Base-by-base conservation (phyloP, 768 basidiomycete genomes). In the Leucogyrophana mollusca region DNA sequence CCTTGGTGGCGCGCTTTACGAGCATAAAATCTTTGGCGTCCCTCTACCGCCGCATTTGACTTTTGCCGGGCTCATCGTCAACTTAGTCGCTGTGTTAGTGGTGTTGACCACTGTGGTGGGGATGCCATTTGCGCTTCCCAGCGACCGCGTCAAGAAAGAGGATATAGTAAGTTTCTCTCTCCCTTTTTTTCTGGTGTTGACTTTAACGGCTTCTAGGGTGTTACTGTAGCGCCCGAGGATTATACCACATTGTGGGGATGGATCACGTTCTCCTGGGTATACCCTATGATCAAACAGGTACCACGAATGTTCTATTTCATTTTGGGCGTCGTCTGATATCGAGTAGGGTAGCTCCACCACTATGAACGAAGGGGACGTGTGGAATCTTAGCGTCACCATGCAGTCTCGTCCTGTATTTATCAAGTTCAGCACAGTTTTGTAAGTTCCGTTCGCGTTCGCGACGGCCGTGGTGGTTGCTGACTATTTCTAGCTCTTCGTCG, bases 101-200 rank as follows among this genome's bases (percentile, higher is more conserved):
- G 62, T 84, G 18, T 45, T 88, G 10, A 49, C 56, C 0, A 61
- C 83, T 5, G 66, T 83, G 9, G 55, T 84, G 18, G 66, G 66
- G 1, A 89, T 88, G 79, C 90, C 88, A 0, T 53, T 91, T 44
- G 78, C 62, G 1, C 58, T 85, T n/a, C 87, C 90, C 4, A 82
- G 80, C 54, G 58, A 54, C 21, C 60, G 63, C 10, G 68, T 82
- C 14, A 70, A 76, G 34, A 72, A 66, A 41, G 71, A 75, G 33
- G 74, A 88, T 16, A 84, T 90, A 54, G 89, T 88, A 53, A 58
- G 84, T 70, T 16, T 5, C 40, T 13, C 4, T 44, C 11, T 43
- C 9, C 2, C 39, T 37, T 30, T 6, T 37, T 16, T 21, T 16
- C 7, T 16, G 7, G 35, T 6, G 35, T 6, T 16, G 7, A 37